Evolutionary conservation across 106 monocot genomes (phyloP).

Genomic region (Apostasia ramifera): DNA sequence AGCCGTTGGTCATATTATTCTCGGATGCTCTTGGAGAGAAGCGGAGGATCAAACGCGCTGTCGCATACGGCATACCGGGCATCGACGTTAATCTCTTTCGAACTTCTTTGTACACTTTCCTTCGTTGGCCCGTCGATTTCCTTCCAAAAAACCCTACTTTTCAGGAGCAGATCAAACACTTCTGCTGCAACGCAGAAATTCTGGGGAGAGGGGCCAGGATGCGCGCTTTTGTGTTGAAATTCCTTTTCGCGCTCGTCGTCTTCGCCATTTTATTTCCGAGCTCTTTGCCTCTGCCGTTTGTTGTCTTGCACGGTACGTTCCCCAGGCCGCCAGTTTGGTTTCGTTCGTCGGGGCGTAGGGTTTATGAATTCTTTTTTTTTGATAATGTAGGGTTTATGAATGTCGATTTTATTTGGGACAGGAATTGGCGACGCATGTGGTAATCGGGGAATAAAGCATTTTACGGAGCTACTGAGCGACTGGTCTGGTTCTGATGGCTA

Average conservation of each 20-base stretch:
- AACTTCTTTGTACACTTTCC: too few relatives aligned
- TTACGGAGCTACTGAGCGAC: slow-evolving; percentile 29
- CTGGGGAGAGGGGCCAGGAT: neutral
- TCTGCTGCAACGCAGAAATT: too few relatives aligned
- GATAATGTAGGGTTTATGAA: neutral
- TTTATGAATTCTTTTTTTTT: neutral
- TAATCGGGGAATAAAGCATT: slow-evolving; percentile 26
- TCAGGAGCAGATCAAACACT: neutral
- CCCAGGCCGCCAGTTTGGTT: neutral
- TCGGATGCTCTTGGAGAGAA: too few relatives aligned
- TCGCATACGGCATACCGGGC: too few relatives aligned
- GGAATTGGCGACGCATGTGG: slow-evolving; percentile 44
- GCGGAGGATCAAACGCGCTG: too few relatives aligned
- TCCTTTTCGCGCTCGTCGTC: slow-evolving; percentile 1
- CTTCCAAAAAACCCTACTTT: neutral
- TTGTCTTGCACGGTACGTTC: slow-evolving; percentile 44
- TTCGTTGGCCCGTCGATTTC: too few relatives aligned
- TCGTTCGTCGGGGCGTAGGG: neutral
- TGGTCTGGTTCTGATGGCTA: slow-evolving; percentile 34
- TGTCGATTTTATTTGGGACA: neutral
- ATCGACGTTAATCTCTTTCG: too few relatives aligned
- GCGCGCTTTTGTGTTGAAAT: neutral
- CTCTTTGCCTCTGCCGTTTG: slow-evolving; percentile 35
- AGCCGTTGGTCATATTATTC: too few relatives aligned
- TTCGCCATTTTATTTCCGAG: slow-evolving; percentile 1